Percentiles rank a stretch among this genome's conserved stretches.
Conservation (phyloP, 192 early-diverging fungal species). For the Chytriomyces hyalinus region DNA sequence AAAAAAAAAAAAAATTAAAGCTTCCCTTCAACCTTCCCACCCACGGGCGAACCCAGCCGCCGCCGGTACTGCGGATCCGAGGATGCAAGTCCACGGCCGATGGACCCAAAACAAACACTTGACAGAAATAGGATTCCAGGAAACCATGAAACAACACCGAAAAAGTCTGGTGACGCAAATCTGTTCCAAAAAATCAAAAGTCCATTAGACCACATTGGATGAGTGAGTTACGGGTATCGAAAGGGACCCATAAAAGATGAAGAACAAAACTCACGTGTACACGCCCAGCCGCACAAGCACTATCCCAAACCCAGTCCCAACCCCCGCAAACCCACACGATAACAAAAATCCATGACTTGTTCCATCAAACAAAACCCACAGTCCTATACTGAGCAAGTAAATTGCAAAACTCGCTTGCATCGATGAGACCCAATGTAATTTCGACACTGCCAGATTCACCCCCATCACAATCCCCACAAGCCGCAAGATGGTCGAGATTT, state of each 20-base stretch:
- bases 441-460: constrained; percentile 70
- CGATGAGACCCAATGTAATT: constrained; percentile 64
- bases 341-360: constrained; percentile 70
- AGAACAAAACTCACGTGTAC: constrained; percentile 58
- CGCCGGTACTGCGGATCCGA: neutral
- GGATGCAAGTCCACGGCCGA: constrained; percentile 58
- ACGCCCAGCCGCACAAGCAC: constrained; percentile 62
- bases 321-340: constrained; percentile 54
- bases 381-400: constrained; percentile 60
- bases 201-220: neutral
- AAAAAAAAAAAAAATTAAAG: too few species aligned
- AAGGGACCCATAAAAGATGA: constrained; percentile 1
- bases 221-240: too few species aligned
- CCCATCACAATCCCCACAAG: constrained; percentile 60
- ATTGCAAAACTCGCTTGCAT: constrained; percentile 66
- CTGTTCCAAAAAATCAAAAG: constrained; percentile 38
- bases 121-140: constrained; percentile 62
- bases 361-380: constrained; percentile 78
- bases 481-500: constrained; percentile 27
- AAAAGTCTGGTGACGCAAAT: constrained; percentile 73
- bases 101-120: constrained; percentile 69
- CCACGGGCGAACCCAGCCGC: neutral
- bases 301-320: constrained; percentile 66
- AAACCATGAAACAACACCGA: constrained; percentile 70
- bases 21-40: too few species aligned